A percentile compares a stretch with the other conserved stretches of the same genome.
Evolutionary conservation across 2,329 filamentous ascomycete species (phyloP).

Genomic region (Alternaria tenuissima): DNA sequence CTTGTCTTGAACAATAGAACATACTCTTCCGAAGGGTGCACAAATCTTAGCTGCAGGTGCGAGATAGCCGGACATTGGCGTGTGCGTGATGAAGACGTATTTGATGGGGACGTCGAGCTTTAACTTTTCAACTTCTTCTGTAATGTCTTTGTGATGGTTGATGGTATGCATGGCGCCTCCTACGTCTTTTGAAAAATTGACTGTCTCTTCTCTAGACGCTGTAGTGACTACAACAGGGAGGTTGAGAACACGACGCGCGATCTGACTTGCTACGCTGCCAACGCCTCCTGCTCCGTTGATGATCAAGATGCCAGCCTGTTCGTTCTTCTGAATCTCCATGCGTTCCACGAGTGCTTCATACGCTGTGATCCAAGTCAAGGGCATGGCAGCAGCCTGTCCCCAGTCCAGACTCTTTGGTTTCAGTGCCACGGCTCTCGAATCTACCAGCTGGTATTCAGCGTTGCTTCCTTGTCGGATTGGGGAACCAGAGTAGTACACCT

Average conservation of each 20-base stretch:
- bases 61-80: conserved; percentile 8
- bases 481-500: conserved; percentile 12
- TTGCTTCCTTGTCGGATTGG: conserved; percentile 17
- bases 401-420: conserved; percentile 14
- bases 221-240: conserved; percentile 16
- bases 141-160: conserved; percentile 12
- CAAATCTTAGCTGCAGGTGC: conserved; percentile 12
- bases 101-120: conserved; percentile 11
- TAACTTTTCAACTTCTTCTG: conserved; percentile 1
- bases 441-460: conserved; percentile 12
- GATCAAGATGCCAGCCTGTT: conserved; percentile 6
- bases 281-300: conserved; percentile 15
- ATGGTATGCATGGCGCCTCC: conserved; percentile 12
- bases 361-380: conserved; percentile 15
- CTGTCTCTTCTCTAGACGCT: conserved; percentile 13
- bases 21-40: conserved; percentile 8
- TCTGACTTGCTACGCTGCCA: conserved; percentile 14
- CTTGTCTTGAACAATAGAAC: conserved; percentile 14
- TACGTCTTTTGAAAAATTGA: conserved; percentile 11
- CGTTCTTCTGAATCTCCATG: conserved; percentile 6
- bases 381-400: conserved; percentile 15
- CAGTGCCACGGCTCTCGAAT: conserved; percentile 10
- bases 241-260: conserved; percentile 9
- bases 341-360: conserved; percentile 13
- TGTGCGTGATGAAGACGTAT: conserved; percentile 15